Conservation (phyloP, 2,329 filamentous ascomycete genomes). For the Immersiporthe knoxdaviesiana region DNA sequence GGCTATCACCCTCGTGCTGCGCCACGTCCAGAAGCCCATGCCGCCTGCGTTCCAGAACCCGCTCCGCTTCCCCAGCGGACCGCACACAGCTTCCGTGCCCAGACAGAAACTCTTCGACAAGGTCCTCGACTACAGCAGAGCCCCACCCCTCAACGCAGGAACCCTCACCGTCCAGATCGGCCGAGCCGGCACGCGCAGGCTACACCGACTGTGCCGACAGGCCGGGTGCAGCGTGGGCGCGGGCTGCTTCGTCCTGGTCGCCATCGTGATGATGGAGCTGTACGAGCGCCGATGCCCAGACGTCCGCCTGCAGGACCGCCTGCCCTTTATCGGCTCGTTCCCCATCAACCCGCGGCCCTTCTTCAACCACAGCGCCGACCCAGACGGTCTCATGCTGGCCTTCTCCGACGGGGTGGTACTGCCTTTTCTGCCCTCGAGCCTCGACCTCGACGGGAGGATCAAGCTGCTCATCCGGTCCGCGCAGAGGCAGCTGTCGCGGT, state of each 20-base stretch:
- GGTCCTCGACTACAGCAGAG: conserved; percentile 32
- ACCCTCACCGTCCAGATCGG: conserved; percentile 22
- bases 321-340: conserved; percentile 24
- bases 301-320: conserved; percentile 12
- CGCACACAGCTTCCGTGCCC: conserved; percentile 19
- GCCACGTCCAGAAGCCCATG: conserved; percentile 33
- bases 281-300: conserved; percentile 31
- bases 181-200: conserved; percentile 28
- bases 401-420: conserved; percentile 26
- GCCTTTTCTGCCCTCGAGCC: conserved; percentile 19
- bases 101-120: conserved; percentile 28
- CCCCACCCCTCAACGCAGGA: conserved; percentile 34
- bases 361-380: conserved; percentile 20
- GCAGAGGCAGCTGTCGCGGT: conserved; percentile 25
- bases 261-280: conserved; percentile 34
- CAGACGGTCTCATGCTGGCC: conserved; percentile 24
- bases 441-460: conserved; percentile 26
- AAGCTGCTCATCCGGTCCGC: conserved; percentile 25
- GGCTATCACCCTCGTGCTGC: conserved; percentile 34
- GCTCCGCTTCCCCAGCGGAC: conserved; percentile 27
- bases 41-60: conserved; percentile 34
- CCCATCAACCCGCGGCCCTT: conserved; percentile 27
- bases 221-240: conserved; percentile 34
- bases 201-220: conserved; percentile 32
- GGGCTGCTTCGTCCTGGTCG: conserved; percentile 32